Percentiles rank a stretch among this genome's conserved stretches.
phyloP scores from a whole-genome alignment of 805 yeast genomes.

The Candida ponderosae region DNA sequence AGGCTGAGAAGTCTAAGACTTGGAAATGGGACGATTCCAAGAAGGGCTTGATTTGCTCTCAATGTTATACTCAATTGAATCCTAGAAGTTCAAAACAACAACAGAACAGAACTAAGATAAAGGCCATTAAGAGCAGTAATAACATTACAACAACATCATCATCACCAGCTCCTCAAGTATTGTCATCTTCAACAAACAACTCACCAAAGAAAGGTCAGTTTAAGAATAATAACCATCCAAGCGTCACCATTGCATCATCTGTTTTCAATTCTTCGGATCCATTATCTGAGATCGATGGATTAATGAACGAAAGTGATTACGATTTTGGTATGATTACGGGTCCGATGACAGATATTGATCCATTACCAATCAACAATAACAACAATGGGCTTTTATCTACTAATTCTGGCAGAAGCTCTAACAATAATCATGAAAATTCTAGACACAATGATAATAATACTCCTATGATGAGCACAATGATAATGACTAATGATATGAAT shows the following conservation, averaged over 20 bases:
- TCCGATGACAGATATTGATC: slow-evolving; percentile 23
- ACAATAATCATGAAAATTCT: no score
- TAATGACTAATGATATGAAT: no score
- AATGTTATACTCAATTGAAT: slow-evolving; percentile 15
- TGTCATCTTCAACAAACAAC: neutral
- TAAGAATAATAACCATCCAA: neutral
- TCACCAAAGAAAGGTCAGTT: no score
- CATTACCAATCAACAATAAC: slow-evolving; percentile 14
- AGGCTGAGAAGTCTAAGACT: slow-evolving; percentile 15
- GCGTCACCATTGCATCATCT: slow-evolving; percentile 1
- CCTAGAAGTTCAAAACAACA: slow-evolving; percentile 9
- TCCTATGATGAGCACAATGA: no score
- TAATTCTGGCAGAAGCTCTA: neutral
- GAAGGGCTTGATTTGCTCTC: slow-evolving; percentile 18
- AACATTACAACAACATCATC: neutral
- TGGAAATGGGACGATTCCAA: slow-evolving; percentile 20
- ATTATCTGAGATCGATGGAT: slow-evolving; percentile 33
- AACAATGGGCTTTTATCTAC: neutral
- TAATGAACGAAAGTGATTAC: slow-evolving; percentile 20
- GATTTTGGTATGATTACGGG: slow-evolving; percentile 22
- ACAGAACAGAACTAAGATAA: slow-evolving; percentile 10
- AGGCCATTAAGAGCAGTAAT: slow-evolving; percentile 3
- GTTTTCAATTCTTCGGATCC: slow-evolving; percentile 17
- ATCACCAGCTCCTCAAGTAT: neutral
- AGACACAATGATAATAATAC: no score